A percentile compares a stretch with the other conserved stretches of the same genome.
Evolutionary conservation across 768 basidiomycete genomes (phyloP).

Genomic region (Naganishia onofrii): DNA sequence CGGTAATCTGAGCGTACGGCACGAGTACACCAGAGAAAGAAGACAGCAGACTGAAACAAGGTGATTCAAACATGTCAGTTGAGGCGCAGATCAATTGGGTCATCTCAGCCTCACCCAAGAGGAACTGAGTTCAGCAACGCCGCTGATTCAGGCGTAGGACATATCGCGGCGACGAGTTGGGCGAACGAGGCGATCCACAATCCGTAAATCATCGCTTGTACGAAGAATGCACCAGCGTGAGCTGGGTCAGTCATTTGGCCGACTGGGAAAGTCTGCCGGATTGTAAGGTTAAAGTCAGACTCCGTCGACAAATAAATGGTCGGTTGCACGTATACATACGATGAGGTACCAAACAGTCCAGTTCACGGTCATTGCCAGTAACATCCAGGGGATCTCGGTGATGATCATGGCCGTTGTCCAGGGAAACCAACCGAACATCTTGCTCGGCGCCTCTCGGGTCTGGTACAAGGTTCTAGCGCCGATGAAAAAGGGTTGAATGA

Average conservation of each 20-base stretch:
- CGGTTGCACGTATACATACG: constrained; percentile 12
- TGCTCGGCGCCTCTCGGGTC: constrained; percentile 35
- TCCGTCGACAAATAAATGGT: constrained; percentile 25
- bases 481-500: constrained; percentile 38
- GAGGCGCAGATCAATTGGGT: constrained; percentile 2
- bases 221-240: constrained; percentile 22
- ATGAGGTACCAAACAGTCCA: constrained; percentile 13
- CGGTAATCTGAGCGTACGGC: constrained; percentile 28
- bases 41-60: constrained; percentile 18
- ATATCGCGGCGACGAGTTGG: constrained; percentile 18
- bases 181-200: constrained; percentile 28
- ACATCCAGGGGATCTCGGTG: constrained; percentile 19
- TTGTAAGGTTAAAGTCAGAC: constrained; percentile 8
- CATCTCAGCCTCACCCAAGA: constrained; percentile 21
- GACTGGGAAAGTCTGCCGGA: constrained; percentile 9
- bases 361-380: constrained; percentile 10
- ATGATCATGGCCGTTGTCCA: constrained; percentile 24
- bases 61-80: constrained; percentile 12
- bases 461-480: constrained; percentile 35
- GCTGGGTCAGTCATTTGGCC: constrained; percentile 9
- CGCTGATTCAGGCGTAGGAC: constrained; percentile 23
- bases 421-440: constrained; percentile 34
- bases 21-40: constrained; percentile 21
- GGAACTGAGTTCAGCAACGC: constrained; percentile 24
- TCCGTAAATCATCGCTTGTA: constrained; percentile 21